These are phyloP conservation scores for Mycena haematopus DNA, from an alignment of 768 basidiomycete genomes.

Conservation along the genomic window DNA sequence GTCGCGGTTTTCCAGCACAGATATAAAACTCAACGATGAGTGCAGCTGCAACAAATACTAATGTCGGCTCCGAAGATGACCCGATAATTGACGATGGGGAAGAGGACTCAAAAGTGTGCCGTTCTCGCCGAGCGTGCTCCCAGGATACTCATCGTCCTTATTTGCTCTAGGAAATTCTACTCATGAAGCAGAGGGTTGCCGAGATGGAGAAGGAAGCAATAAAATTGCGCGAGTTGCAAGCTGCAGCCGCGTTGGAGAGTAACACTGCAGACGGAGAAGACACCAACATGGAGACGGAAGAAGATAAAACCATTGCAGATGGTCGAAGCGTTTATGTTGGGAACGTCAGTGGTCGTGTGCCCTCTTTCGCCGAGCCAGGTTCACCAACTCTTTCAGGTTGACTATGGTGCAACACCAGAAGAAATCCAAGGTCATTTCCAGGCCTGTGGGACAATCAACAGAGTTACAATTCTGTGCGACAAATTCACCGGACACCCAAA, in stretches of 20 bases:
- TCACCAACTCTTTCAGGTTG: constrained; percentile 67
- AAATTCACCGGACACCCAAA: constrained; percentile 99
- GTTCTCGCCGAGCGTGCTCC: neutral
- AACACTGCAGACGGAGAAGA: constrained; percentile 54
- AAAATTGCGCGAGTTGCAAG: constrained; percentile 87
- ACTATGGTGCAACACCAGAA: constrained; percentile 96
- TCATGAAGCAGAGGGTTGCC: constrained; percentile 91
- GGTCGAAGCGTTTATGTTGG: constrained; percentile 92
- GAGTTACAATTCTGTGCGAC: constrained; percentile 98
- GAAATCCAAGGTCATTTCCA: constrained; percentile 98
- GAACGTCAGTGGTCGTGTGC: constrained; percentile 69
- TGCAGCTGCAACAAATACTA: constrained; percentile 12
- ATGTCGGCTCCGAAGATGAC: constrained; percentile 33
- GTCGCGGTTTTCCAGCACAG: too few relatives aligned
- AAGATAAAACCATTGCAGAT: constrained; percentile 85
- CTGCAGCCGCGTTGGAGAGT: constrained; percentile 69
- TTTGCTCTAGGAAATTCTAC: constrained; percentile 73
- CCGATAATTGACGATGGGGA: constrained; percentile 61
- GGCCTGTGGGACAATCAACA: constrained; percentile 96
- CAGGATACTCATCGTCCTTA: constrained; percentile 26
- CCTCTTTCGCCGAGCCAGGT: constrained; percentile 15
- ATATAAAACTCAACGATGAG: constrained; percentile 18
- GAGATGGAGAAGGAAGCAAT: constrained; percentile 94
- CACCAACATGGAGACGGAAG: constrained; percentile 75
- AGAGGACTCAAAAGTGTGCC: constrained; percentile 65